Percentiles rank a stretch among this genome's conserved stretches.
Evolutionary conservation across 2,329 filamentous ascomycete species (phyloP).

Genomic region (Exophiala spinifera): DNA sequence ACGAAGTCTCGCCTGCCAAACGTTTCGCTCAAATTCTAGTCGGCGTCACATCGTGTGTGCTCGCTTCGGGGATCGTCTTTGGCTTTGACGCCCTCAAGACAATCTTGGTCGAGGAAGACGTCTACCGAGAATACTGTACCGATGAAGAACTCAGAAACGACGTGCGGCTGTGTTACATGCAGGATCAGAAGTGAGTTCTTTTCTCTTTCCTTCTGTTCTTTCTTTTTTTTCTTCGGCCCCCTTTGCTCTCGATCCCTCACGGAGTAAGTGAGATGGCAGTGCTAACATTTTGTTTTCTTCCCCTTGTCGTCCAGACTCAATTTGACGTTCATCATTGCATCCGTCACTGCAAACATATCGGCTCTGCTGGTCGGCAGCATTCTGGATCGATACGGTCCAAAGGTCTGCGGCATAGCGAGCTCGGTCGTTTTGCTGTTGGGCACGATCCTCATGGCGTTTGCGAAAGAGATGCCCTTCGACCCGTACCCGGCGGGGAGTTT

Average conservation of each 20-base stretch:
- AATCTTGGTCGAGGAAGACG: conserved; percentile 69
- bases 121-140: conserved; percentile 65
- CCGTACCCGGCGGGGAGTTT: conserved; percentile 72
- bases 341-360: conserved; percentile 81
- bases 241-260: too few species aligned
- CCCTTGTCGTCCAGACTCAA: conserved; percentile 55
- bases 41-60: conserved; percentile 69
- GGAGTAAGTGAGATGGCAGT: too few species aligned
- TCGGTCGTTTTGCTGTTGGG: conserved; percentile 65
- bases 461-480: conserved; percentile 64
- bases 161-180: conserved; percentile 54
- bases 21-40: conserved; percentile 57
- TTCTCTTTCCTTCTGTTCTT: not conserved
- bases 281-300: not conserved
- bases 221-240: too few species aligned
- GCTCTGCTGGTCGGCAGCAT: conserved; percentile 81
- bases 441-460: conserved; percentile 68
- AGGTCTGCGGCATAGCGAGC: conserved; percentile 68
- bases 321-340: conserved; percentile 87
- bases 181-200: conserved; percentile 49
- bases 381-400: conserved; percentile 78
- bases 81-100: conserved; percentile 83
- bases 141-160: conserved; percentile 46
- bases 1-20: conserved; percentile 45
- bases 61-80: conserved; percentile 77